Conservation (phyloP, 306 rosid species). For the Carpinus viminea region DNA sequence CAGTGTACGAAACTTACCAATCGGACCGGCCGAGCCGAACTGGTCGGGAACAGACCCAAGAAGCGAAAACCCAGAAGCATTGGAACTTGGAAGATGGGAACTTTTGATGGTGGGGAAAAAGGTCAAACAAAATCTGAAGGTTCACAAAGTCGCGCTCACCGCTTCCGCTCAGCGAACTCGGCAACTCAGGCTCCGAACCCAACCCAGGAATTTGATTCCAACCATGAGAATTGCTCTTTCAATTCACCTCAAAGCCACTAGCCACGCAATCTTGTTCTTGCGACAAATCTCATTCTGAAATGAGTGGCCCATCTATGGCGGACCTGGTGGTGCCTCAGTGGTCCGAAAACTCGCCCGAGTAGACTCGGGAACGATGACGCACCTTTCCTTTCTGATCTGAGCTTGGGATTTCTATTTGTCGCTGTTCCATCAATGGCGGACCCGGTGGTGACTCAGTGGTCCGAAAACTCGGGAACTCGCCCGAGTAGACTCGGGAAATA, state of each 20-base stretch:
- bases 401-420: too few species aligned
- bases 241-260: slow-evolving; percentile 41
- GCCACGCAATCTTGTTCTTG: neutral
- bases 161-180: slow-evolving; percentile 12
- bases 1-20: slow-evolving; percentile 56
- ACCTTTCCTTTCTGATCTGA: too few species aligned
- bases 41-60: slow-evolving; percentile 82
- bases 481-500: too few species aligned
- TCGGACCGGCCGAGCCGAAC: slow-evolving; percentile 63
- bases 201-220: slow-evolving; percentile 64
- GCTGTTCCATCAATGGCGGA: too few species aligned
- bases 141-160: slow-evolving; percentile 28
- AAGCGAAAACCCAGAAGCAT: slow-evolving; percentile 84
- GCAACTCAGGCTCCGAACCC: slow-evolving; percentile 43
- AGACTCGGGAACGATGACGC: too few species aligned
- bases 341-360: slow-evolving; percentile 1
- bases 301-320: neutral
- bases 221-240: slow-evolving; percentile 51
- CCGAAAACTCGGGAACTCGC: too few species aligned
- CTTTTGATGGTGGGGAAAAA: too few species aligned
- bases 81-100: slow-evolving; percentile 40
- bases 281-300: slow-evolving; percentile 4
- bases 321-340: neutral
- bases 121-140: slow-evolving; percentile 20
- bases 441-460: too few species aligned